phyloP scores from a whole-genome alignment of 768 basidiomycete genomes.

The Auriscalpium orientale region DNA sequence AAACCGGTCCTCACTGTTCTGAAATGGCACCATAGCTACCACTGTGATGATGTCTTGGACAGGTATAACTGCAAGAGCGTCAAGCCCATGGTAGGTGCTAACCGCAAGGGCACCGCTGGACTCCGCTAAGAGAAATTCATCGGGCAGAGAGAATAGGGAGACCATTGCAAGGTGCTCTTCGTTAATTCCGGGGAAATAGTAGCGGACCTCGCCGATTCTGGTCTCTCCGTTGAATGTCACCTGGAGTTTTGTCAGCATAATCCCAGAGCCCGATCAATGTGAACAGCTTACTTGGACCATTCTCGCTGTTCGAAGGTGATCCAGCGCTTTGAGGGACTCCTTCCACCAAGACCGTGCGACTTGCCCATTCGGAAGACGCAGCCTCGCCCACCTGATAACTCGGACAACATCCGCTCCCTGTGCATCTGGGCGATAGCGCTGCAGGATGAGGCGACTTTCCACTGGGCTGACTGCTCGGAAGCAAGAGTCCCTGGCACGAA shows the following conservation, averaged over 20 bases:
- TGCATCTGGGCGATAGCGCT: neutral
- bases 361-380: conserved; percentile 17
- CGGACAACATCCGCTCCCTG: neutral
- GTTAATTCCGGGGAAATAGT: neutral
- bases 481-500: conserved; percentile 5
- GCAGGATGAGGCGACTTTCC: neutral
- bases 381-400: conserved; percentile 15
- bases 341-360: conserved; percentile 7
- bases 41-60: conserved; percentile 1
- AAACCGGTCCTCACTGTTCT: neutral
- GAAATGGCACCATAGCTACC: conserved; percentile 9
- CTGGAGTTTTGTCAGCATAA: neutral
- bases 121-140: conserved; percentile 1
- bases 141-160: conserved; percentile 5
- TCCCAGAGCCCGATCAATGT: neutral
- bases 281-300: conserved; percentile 12
- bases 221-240: neutral
- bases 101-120: conserved; percentile 5
- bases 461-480: neutral
- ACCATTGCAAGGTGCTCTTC: conserved; percentile 6
- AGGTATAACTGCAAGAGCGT: conserved; percentile 2
- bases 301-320: conserved; percentile 2
- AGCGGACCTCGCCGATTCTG: conserved; percentile 6
- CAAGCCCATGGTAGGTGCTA: conserved; percentile 5
- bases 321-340: neutral